Conservation (phyloP, 345 rosid species). For the Populus nigra region DNA sequence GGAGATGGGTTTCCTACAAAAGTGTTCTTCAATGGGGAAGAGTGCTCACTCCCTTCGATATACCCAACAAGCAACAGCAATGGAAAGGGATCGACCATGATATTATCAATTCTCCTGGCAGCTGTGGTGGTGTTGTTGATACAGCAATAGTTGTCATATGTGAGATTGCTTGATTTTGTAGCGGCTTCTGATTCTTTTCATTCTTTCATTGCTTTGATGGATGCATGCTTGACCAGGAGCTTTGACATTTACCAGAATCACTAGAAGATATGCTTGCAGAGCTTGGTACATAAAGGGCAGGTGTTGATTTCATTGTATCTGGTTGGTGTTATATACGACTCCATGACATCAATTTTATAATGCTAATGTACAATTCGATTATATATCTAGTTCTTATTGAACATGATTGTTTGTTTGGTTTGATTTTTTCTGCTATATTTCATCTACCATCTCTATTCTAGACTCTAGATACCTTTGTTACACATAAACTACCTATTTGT, state of each 20-base stretch:
- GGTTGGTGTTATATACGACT: background rate
- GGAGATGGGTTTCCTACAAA: constrained; percentile 90
- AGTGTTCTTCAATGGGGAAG: constrained; percentile 93
- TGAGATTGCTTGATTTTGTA: constrained; percentile 4
- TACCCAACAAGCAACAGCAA: constrained; percentile 48
- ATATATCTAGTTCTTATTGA: constrained; percentile 2
- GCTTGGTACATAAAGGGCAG: constrained; percentile 12
- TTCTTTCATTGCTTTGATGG: constrained; percentile 31
- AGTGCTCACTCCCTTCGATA: constrained; percentile 69
- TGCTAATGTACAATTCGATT: constrained; percentile 21
- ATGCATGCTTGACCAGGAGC: constrained; percentile 19
- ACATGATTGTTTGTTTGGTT: constrained; percentile 1
- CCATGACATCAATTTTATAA: background rate
- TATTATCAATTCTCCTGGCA: constrained; percentile 30
- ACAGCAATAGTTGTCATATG: constrained; percentile 31
- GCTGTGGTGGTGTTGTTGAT: constrained; percentile 33
- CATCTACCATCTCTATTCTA: background rate
- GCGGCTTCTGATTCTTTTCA: constrained; percentile 26
- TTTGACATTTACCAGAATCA: background rate
- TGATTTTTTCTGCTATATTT: background rate
- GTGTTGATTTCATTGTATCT: background rate
- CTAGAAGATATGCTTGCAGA: constrained; percentile 12
- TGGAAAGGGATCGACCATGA: constrained; percentile 22
- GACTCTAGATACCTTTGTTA: background rate
- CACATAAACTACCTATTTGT: no score